phyloP scores from a whole-genome alignment of 1,284 basidiomycete genomes.

The Xerocomus amazonicus region DNA sequence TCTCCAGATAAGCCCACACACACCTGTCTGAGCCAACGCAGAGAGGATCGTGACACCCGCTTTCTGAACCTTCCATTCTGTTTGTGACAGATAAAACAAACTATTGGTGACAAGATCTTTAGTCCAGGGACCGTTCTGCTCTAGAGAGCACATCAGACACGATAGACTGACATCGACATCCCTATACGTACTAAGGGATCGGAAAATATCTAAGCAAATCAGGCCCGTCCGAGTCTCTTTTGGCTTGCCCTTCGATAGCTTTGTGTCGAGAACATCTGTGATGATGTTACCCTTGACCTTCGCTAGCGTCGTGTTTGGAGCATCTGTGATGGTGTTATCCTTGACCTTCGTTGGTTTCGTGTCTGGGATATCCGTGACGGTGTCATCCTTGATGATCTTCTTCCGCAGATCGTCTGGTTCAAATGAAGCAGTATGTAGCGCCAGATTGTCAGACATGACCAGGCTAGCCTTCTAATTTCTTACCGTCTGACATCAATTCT shows the following conservation, averaged over 20 bases:
- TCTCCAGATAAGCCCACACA: not conserved
- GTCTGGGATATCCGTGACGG: not conserved
- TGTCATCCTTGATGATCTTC: not conserved
- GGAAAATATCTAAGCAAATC: not conserved
- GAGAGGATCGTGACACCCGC: constrained; percentile 24
- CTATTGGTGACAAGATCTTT: constrained; percentile 13
- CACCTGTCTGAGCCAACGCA: constrained; percentile 23
- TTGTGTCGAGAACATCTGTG: not conserved
- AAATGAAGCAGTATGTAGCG: not conserved
- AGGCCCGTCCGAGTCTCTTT: not conserved
- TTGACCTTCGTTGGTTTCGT: not conserved
- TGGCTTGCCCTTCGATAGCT: not conserved
- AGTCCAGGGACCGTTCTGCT: constrained; percentile 5
- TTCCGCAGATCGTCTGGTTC: not conserved
- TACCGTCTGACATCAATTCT: constrained; percentile 20
- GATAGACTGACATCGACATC: too few relatives aligned
- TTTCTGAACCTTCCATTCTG: constrained; percentile 24
- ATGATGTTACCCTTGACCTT: not conserved
- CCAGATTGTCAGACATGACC: not conserved
- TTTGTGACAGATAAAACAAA: constrained; percentile 4
- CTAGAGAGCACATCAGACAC: constrained; percentile 1
- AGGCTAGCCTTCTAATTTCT: not conserved
- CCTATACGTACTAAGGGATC: not conserved
- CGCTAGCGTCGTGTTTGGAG: not conserved
- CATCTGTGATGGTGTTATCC: not conserved